A percentile compares a stretch with the other conserved stretches of the same genome.
phyloP scores from a whole-genome alignment of 164 flowering plant genomes.

The Vitis cinerea region DNA sequence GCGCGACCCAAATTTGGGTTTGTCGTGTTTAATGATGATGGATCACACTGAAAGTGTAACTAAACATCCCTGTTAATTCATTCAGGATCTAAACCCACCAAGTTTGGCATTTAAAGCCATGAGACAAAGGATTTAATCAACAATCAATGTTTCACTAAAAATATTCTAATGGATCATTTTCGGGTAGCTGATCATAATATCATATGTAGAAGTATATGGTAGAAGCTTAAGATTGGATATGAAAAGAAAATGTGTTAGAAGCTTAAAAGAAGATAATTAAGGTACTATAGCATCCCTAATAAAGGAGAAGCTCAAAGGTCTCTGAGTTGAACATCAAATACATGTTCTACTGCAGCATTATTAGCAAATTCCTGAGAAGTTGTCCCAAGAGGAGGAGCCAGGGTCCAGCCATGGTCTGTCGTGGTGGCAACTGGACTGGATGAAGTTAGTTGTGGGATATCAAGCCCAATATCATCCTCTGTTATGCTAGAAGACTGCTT shows the following conservation, averaged over 20 bases:
- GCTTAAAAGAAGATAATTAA: not conserved
- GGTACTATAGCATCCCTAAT: not conserved
- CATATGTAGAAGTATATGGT: not conserved
- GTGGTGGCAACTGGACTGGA: slow-evolving; percentile 9
- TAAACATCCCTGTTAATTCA: not conserved
- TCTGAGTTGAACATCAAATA: not conserved
- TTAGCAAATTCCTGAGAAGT: slow-evolving; percentile 27
- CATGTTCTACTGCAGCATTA: not conserved
- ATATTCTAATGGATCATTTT: not conserved
- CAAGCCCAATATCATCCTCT: slow-evolving; percentile 37
- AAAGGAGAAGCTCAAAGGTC: not conserved
- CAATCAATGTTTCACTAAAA: not conserved
- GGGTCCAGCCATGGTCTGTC: not conserved
- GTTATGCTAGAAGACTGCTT: slow-evolving; percentile 37
- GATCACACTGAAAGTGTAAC: not conserved
- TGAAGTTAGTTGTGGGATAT: slow-evolving; percentile 31
- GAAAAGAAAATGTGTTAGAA: not conserved
- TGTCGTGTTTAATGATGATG: too few relatives aligned
- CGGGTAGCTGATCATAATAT: too few relatives aligned
- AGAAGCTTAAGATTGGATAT: not conserved
- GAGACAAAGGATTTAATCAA: not conserved
- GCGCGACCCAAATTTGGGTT: too few relatives aligned
- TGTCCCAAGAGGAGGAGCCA: slow-evolving; percentile 21
- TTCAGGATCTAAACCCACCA: not conserved
- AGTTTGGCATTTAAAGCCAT: not conserved